A percentile compares a stretch with the other conserved stretches of the same genome.
These are phyloP conservation scores for Dentipellis fragilis DNA, from an alignment of 768 basidiomycete species.

Conservation along the genomic window DNA sequence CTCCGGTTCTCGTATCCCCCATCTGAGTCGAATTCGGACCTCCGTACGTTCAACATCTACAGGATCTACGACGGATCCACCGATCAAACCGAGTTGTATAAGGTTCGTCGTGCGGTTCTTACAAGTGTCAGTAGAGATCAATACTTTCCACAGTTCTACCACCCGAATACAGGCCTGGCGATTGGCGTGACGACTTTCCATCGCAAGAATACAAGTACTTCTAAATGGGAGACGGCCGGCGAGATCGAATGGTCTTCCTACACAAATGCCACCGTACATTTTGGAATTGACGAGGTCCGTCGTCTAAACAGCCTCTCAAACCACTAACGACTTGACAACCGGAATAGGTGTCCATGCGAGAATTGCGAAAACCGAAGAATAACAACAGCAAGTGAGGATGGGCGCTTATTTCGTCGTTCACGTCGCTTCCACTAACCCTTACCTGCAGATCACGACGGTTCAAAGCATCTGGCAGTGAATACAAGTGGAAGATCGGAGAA, in stretches of 20 bases:
- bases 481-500: constrained; percentile 46
- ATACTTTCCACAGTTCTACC: constrained; percentile 10
- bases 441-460: constrained; percentile 40
- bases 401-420: not conserved
- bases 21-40: constrained; percentile 20
- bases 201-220: constrained; percentile 34
- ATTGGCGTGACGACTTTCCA: constrained; percentile 36
- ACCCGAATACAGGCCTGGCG: constrained; percentile 29
- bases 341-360: constrained; percentile 31
- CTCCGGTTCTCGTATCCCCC: not conserved
- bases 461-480: constrained; percentile 36
- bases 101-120: constrained; percentile 17
- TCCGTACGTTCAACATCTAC: constrained; percentile 34
- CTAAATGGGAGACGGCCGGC: constrained; percentile 41
- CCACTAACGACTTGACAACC: not conserved
- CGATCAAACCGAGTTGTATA: constrained; percentile 32
- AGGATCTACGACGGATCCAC: constrained; percentile 21
- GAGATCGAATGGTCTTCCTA: constrained; percentile 42
- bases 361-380: constrained; percentile 41
- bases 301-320: not conserved
- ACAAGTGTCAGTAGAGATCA: no score
- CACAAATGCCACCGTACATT: constrained; percentile 33
- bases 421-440: not conserved
- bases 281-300: constrained; percentile 38
- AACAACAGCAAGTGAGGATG: constrained; percentile 35